Conservation (phyloP, 202 grass and related monocot genomes). For the Digitaria exilis region DNA sequence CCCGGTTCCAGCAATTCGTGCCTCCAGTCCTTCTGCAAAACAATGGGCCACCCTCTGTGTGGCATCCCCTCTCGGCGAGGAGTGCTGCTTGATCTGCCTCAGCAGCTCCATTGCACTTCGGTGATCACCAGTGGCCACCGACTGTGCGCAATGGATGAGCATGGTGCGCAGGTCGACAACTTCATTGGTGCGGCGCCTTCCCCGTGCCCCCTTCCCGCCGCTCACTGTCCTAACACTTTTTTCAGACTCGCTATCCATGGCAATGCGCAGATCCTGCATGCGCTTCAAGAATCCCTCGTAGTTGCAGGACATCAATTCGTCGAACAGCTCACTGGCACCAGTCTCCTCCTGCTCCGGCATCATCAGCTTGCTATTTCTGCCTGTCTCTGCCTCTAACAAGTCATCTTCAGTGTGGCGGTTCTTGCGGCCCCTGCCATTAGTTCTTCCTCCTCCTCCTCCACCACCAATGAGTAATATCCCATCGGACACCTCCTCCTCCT, state of each 20-base stretch:
- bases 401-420: conserved; percentile 40
- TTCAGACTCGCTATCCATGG: conserved; percentile 43
- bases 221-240: conserved; percentile 17
- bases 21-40: conserved; percentile 71
- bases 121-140: conserved; percentile 54
- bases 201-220: conserved; percentile 12
- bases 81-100: conserved; percentile 68
- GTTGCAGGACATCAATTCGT: conserved; percentile 30
- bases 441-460: not conserved
- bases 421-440: conserved; percentile 37
- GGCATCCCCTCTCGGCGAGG: conserved; percentile 53
- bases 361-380: conserved; percentile 55
- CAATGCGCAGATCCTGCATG: conserved; percentile 44
- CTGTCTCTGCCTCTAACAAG: conserved; percentile 41
- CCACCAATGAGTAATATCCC: not conserved
- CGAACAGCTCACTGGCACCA: conserved; percentile 34
- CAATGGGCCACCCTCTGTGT: conserved; percentile 71
- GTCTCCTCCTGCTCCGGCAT: conserved; percentile 46
- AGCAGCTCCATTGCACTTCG: conserved; percentile 52
- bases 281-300: conserved; percentile 23
- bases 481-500: not conserved
- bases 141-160: conserved; percentile 69
- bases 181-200: conserved; percentile 7
- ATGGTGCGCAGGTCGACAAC: conserved; percentile 62
- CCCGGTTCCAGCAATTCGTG: conserved; percentile 68